Base-by-base conservation (phyloP, 139 green algal genomes). In the Chlamydomonas asymmetrica region DNA sequence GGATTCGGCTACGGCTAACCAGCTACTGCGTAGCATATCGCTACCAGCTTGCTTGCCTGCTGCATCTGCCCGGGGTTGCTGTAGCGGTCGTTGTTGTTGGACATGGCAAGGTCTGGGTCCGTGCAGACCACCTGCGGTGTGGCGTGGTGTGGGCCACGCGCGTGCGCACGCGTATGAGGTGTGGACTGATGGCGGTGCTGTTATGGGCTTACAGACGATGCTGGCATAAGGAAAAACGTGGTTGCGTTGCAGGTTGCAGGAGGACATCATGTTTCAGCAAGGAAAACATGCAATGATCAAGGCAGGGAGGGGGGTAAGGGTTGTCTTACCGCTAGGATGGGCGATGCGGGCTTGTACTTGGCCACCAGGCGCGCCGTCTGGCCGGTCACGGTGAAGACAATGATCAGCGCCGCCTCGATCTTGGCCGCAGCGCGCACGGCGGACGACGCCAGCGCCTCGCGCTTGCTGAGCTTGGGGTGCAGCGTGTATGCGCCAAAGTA, bases 301-400 rank as follows among this genome's bases (percentile, higher is more conserved):
- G 23, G 13, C 18, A 71, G 66, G 43, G n/a, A 8, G 18, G 45
- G 18, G 43, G 27, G 40, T 63, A 25, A n/a, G n/a, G n/a, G n/a
- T n/a, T n/a, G n/a, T 0, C 57, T 66, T 31, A 90, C 85, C 52
- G 88, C 87, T 20, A 92, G 79, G 67, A 92, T 87, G 50, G 91
- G 90, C 82, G 91, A 90, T 38, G 80, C 68, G 0, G 92, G 90
- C 56, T 91, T 86, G 89, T 96, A 97, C 87, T 97, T 97, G 71
- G 93, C 84, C 54, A 97, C 76, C 67, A 96, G 82, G 62, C 80
- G 80, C 0, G 90, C 90, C 25, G 92, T 97, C 74, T 88, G 82
- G 71, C 92, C 93, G 13, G 88, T 92, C 34, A 91, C 82, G 16
- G 90, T 91, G 84, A 96, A 95, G 25, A 92, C 91, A 8, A 98